phyloP scores from a whole-genome alignment of 805 yeast species.

The Torulaspora microellipsoides region DNA sequence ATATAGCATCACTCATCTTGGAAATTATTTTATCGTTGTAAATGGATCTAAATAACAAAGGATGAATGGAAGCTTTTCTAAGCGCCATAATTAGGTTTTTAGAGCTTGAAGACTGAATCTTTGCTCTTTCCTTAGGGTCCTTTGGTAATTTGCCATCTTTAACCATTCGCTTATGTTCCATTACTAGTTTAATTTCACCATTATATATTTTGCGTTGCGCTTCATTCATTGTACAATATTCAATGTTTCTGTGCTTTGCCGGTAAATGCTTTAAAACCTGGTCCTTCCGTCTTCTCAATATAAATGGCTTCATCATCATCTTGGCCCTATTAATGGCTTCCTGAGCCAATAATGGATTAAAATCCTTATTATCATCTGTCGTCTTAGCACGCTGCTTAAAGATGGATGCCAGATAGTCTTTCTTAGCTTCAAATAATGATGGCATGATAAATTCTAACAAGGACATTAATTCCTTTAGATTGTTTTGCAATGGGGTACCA shows the following conservation, averaged over 20 bases:
- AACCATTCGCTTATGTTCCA: conserved; percentile 33
- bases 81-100: conserved; percentile 80
- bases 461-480: conserved; percentile 84
- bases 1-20: conserved; percentile 71
- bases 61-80: conserved; percentile 91
- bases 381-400: conserved; percentile 87
- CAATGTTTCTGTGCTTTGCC: conserved; percentile 58
- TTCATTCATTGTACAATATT: conserved; percentile 58
- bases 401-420: conserved; percentile 73
- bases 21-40: conserved; percentile 53
- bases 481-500: conserved; percentile 96
- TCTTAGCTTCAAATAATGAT: conserved; percentile 67
- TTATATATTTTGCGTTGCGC: conserved; percentile 58
- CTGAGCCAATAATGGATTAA: conserved; percentile 78
- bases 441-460: conserved; percentile 90
- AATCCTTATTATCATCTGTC: conserved; percentile 45
- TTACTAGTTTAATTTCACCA: conserved; percentile 45
- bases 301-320: conserved; percentile 98
- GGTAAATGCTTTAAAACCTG: conserved; percentile 92
- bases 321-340: conserved; percentile 92
- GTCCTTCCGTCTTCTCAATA: conserved; percentile 82
- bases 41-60: conserved; percentile 67
- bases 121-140: conserved; percentile 29
- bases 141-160: conserved; percentile 19
- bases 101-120: conserved; percentile 35